These are phyloP conservation scores for Heterococcus sp. DNA, from an alignment of 108 stramenopile genomes.

Conservation along the genomic window DNA sequence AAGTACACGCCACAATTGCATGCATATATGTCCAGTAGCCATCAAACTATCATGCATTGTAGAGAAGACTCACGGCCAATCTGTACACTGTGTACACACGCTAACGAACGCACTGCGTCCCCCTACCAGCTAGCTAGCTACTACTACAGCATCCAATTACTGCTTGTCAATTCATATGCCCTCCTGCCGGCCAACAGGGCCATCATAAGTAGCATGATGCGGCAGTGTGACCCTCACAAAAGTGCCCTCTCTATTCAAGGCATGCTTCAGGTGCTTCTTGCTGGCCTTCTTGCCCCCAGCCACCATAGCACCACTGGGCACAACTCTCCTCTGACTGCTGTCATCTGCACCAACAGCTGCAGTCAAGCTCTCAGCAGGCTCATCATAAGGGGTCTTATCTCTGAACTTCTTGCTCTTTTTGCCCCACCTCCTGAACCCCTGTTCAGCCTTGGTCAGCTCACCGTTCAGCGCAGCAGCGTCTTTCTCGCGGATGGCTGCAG, in stretches of 20 bases:
- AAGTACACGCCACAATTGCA: too few relatives aligned
- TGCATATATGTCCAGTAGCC: too few relatives aligned
- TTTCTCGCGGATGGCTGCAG: neutral
- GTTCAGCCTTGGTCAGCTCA: constrained; percentile 33
- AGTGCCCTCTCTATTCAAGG: constrained; percentile 15
- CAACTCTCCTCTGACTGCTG: too few relatives aligned
- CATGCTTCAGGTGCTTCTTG: neutral
- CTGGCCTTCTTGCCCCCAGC: constrained; percentile 22
- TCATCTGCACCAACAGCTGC: neutral
- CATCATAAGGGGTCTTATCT: constrained; percentile 51
- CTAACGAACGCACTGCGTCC: too few relatives aligned
- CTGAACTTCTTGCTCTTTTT: constrained; percentile 54
- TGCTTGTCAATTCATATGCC: too few relatives aligned
- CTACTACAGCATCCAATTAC: too few relatives aligned
- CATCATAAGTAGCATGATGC: constrained; percentile 27
- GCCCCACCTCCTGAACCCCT: constrained; percentile 54
- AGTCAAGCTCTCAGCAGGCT: constrained; percentile 1
- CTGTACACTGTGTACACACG: too few relatives aligned
- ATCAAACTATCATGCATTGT: too few relatives aligned
- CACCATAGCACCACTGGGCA: constrained; percentile 15
- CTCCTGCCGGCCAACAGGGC: constrained; percentile 7
- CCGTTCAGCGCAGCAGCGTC: constrained; percentile 3
- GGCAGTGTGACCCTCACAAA: constrained; percentile 40
- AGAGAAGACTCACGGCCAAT: too few relatives aligned
- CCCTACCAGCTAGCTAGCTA: too few relatives aligned